Evolutionary conservation across 2,329 filamentous ascomycete genomes (phyloP).

Genomic region (Botrytis deweyae): DNA sequence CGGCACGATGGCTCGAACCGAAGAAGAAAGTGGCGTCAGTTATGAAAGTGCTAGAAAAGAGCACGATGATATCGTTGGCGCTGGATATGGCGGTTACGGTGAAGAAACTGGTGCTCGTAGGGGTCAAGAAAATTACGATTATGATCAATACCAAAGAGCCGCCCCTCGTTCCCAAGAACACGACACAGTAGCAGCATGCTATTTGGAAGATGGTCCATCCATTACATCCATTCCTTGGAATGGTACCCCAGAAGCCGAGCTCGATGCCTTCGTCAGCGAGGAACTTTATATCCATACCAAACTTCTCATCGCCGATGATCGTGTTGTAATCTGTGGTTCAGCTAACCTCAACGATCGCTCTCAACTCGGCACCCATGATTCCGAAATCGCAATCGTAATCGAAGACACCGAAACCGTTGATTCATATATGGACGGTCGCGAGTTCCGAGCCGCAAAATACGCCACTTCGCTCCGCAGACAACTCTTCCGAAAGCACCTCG

Average conservation of each 20-base stretch:
- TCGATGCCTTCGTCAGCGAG: conserved; percentile 61
- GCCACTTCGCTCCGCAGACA: conserved; percentile 79
- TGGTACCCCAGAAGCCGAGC: conserved; percentile 55
- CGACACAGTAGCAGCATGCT: conserved; percentile 76
- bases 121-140: conserved; percentile 40
- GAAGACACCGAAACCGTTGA: conserved; percentile 72
- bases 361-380: conserved; percentile 81
- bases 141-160: conserved; percentile 66
- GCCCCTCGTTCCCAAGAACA: conserved; percentile 60
- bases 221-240: conserved; percentile 60
- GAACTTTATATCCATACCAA: conserved; percentile 66
- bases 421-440: conserved; percentile 69
- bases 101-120: conserved; percentile 40
- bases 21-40: conserved; percentile 61
- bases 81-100: conserved; percentile 44
- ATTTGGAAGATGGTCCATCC: conserved; percentile 75
- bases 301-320: conserved; percentile 78
- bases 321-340: conserved; percentile 75
- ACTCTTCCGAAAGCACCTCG: conserved; percentile 89
- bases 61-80: conserved; percentile 58
- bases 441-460: conserved; percentile 71
- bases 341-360: conserved; percentile 62
- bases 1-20: conserved; percentile 57
- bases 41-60: conserved; percentile 67
- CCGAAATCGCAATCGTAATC: conserved; percentile 86